Evolutionary conservation across 306 rosid genomes (phyloP).

Genomic region (Acmispon strigosus): DNA sequence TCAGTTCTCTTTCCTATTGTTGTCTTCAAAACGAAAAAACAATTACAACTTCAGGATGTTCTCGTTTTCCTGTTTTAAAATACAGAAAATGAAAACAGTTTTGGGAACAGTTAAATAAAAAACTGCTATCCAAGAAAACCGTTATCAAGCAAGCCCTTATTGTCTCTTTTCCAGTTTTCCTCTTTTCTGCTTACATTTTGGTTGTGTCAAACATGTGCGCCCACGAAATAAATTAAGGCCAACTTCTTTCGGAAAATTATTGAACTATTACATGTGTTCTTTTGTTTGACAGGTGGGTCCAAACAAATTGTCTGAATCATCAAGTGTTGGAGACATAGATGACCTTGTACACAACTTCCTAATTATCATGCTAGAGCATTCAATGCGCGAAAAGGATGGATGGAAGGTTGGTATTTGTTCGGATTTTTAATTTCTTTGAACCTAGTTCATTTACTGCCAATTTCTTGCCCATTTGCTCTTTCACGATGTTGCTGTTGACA

Average conservation of each 20-base stretch:
- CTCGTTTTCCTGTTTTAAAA: too few relatives aligned
- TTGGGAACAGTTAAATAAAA: too few relatives aligned
- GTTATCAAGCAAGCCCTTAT: too few relatives aligned
- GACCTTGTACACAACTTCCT: conserved; percentile 87
- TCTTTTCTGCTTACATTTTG: background rate
- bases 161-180: background rate
- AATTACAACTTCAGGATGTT: too few relatives aligned
- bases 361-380: conserved; percentile 91
- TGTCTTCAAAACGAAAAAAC: too few relatives aligned
- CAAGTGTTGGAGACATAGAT: conserved; percentile 69
- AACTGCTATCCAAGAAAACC: too few relatives aligned
- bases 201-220: background rate
- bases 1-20: too few relatives aligned
- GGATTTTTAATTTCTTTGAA: conserved; percentile 9
- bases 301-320: conserved; percentile 44
- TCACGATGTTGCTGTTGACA: conserved; percentile 13
- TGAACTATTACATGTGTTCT: conserved; percentile 14
- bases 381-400: conserved; percentile 98
- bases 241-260: background rate
- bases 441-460: background rate
- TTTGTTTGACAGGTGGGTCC: conserved; percentile 55
- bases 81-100: too few relatives aligned
- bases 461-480: conserved; percentile 17
- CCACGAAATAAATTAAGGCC: background rate
- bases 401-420: conserved; percentile 73